Evolutionary conservation across 2,329 filamentous ascomycete species (phyloP).

Genomic region (Verticillium isaacii): DNA sequence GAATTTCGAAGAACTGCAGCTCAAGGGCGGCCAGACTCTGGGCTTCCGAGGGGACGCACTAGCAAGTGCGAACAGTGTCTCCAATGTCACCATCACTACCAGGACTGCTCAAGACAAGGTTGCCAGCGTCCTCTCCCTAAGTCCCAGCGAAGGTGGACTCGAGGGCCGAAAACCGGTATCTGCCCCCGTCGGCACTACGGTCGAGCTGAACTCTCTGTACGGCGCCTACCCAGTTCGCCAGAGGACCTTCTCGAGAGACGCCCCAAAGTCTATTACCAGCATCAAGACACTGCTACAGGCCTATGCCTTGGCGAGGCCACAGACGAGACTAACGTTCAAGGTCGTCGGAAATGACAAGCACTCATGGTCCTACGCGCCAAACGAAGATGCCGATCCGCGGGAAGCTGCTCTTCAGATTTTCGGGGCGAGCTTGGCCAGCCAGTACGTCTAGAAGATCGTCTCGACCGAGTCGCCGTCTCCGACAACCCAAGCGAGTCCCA

Average conservation of each 20-base stretch:
- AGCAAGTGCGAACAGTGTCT: slow-evolving; percentile 58
- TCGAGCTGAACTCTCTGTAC: slow-evolving; percentile 57
- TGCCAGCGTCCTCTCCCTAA: slow-evolving; percentile 44
- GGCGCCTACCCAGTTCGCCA: slow-evolving; percentile 58
- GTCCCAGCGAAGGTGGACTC: slow-evolving; percentile 33
- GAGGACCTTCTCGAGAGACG: slow-evolving; percentile 52
- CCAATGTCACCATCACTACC: slow-evolving; percentile 58
- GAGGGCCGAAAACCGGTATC: slow-evolving; percentile 31
- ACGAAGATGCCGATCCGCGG: slow-evolving; percentile 38
- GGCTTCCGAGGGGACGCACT: slow-evolving; percentile 75
- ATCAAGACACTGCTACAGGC: slow-evolving; percentile 57
- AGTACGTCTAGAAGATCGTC: slow-evolving; percentile 41
- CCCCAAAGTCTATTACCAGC: slow-evolving; percentile 48
- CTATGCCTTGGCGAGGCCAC: slow-evolving; percentile 62
- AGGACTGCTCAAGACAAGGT: slow-evolving; percentile 56
- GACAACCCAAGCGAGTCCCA: not conserved
- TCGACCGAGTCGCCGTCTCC: not conserved
- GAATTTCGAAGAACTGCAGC: slow-evolving; percentile 56
- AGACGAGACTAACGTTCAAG: slow-evolving; percentile 56
- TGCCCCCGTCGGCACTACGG: slow-evolving; percentile 64
- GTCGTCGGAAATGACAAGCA: slow-evolving; percentile 48
- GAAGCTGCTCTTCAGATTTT: slow-evolving; percentile 60
- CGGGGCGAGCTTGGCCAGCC: slow-evolving; percentile 48
- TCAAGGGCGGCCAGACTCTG: slow-evolving; percentile 53
- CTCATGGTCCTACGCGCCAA: slow-evolving; percentile 59